A percentile compares a stretch with the other conserved stretches of the same genome.
These are phyloP conservation scores for Lentinula edodes DNA, from an alignment of 768 basidiomycete genomes.

Conservation along the genomic window DNA sequence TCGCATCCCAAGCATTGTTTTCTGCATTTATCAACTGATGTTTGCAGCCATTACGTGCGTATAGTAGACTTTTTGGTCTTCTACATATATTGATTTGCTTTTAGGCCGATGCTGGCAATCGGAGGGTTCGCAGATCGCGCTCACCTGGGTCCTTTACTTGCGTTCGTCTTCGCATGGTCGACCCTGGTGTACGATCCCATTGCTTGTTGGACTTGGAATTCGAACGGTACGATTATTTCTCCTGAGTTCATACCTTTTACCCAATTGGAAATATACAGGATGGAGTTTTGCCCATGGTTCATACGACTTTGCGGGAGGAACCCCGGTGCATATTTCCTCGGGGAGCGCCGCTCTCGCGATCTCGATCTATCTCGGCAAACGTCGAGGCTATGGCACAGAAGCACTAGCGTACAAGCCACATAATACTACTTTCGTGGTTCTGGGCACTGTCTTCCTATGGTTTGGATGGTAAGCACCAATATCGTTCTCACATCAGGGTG, in stretches of 20 bases:
- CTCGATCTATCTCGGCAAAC: conserved; percentile 86
- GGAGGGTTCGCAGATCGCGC: conserved; percentile 91
- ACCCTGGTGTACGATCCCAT: conserved; percentile 91
- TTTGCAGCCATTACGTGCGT: conserved; percentile 84
- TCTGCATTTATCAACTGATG: conserved; percentile 86
- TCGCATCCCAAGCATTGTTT: conserved; percentile 68
- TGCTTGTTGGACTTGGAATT: conserved; percentile 96
- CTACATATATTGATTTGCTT: conserved; percentile 14
- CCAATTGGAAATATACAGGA: conserved; percentile 19
- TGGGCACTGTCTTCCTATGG: conserved; percentile 93
- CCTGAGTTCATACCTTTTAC: conserved; percentile 15
- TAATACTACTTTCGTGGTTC: conserved; percentile 86
- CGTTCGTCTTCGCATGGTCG: conserved; percentile 89
- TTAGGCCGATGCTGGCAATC: conserved; percentile 78
- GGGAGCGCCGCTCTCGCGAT: conserved; percentile 90
- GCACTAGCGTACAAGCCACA: conserved; percentile 89
- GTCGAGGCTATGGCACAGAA: conserved; percentile 88
- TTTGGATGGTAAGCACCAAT: conserved; percentile 60
- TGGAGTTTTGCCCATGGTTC: conserved; percentile 77
- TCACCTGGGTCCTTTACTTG: conserved; percentile 76
- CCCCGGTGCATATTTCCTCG: conserved; percentile 94
- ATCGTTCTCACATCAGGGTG: neutral
- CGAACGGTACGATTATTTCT: conserved; percentile 44
- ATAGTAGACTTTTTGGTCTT: conserved; percentile 5
- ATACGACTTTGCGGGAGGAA: conserved; percentile 92